Conservation (phyloP, 176 grass and related monocot species). For the Microstegium vimineum region DNA sequence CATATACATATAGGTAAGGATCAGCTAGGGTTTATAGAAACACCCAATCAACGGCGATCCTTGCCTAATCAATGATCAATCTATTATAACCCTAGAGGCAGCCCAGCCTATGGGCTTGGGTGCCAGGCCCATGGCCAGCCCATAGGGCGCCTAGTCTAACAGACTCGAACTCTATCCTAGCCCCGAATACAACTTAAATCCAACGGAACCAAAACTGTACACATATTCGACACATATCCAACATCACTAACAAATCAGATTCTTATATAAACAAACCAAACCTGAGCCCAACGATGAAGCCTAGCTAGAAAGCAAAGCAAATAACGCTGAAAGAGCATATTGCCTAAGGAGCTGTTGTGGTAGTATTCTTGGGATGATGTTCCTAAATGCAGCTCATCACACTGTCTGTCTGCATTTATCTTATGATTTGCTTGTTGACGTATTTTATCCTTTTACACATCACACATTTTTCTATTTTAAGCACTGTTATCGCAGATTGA, state of each 20-base stretch:
- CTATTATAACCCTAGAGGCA: no score
- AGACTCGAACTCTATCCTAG: no score
- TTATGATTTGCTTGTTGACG: not conserved
- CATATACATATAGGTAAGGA: no score
- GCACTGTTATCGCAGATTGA: conserved; percentile 51
- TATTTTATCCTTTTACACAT: conserved; percentile 8
- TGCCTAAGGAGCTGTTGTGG: not conserved
- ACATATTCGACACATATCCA: no score
- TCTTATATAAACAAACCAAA: not conserved
- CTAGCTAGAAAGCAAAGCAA: not conserved
- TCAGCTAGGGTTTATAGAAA: no score
- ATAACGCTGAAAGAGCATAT: not conserved
- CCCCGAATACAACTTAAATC: no score
- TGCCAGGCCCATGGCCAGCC: no score
- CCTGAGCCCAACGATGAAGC: not conserved
- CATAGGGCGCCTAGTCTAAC: no score
- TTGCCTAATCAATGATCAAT: no score
- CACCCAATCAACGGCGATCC: no score
- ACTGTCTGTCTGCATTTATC: not conserved
- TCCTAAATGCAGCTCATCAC: not conserved
- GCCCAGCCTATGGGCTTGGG: no score
- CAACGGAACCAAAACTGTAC: no score
- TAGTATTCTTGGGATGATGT: not conserved
- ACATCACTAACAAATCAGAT: not conserved
- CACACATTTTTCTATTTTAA: conserved; percentile 17